Percentiles rank a stretch among this genome's conserved stretches.
Evolutionary conservation across 192 early-diverging fungal species (phyloP).

Genomic region (Phycomyces blakesleeanus): DNA sequence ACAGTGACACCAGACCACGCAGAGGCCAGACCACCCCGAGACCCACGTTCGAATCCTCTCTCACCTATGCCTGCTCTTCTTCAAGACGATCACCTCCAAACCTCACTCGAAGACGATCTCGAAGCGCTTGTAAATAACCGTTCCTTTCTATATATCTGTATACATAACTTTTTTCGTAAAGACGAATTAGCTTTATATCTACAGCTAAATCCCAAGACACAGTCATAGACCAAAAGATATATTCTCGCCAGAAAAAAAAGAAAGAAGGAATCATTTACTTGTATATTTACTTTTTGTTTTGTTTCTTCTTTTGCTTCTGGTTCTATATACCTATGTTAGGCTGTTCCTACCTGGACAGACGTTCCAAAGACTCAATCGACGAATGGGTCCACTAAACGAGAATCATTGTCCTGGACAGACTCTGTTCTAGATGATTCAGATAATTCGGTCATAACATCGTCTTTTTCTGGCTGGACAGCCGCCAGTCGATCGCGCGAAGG

Average conservation of each 20-base stretch:
- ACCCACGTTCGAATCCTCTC: slow-evolving; percentile 1
- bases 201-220: too few relatives aligned
- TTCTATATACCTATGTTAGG: slow-evolving; percentile 15
- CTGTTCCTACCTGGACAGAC: slow-evolving; percentile 33
- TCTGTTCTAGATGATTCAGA: slow-evolving; percentile 26
- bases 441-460: slow-evolving; percentile 16
- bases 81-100: not conserved
- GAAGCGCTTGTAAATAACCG: slow-evolving; percentile 22
- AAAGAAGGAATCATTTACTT: too few relatives aligned
- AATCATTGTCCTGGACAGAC: slow-evolving; percentile 19
- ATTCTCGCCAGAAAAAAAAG: too few relatives aligned
- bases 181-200: too few relatives aligned
- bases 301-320: slow-evolving; percentile 4
- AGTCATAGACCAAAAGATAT: too few relatives aligned
- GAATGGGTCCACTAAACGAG: slow-evolving; percentile 10
- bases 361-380: slow-evolving; percentile 15
- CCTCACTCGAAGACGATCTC: slow-evolving; percentile 19
- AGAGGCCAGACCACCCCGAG: slow-evolving; percentile 2
- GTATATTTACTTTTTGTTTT: too few relatives aligned
- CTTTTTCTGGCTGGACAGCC: not conserved
- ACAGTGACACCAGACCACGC: slow-evolving; percentile 9
- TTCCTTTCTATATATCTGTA: not conserved
- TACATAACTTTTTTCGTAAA: not conserved
- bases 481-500: not conserved
- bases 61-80: slow-evolving; percentile 1